These are phyloP conservation scores for Thelephora aurantiotincta DNA, from an alignment of 768 basidiomycete genomes.

Conservation along the genomic window DNA sequence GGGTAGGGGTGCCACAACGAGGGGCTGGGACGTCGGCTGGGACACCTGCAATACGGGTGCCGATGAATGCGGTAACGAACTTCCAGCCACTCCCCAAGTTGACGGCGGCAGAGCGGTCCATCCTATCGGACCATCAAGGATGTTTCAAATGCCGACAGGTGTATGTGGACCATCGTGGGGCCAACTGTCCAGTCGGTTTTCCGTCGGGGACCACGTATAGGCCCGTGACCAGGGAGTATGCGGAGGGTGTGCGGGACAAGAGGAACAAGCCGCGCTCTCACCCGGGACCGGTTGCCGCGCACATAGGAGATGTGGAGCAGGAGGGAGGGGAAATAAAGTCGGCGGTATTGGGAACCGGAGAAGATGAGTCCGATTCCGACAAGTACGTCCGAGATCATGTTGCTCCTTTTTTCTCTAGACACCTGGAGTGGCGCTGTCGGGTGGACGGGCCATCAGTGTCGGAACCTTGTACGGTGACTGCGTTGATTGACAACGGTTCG, in stretches of 20 bases:
- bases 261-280: not conserved
- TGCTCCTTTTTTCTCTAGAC: too few relatives aligned
- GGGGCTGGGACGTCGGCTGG: too few relatives aligned
- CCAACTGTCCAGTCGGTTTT: constrained; percentile 11
- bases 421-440: constrained; percentile 7
- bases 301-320: not conserved
- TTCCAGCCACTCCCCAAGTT: not conserved
- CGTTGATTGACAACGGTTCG: constrained; percentile 18
- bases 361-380: not conserved
- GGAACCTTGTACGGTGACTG: constrained; percentile 2
- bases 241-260: not conserved
- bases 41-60: too few relatives aligned
- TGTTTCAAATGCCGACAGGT: constrained; percentile 15
- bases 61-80: too few relatives aligned
- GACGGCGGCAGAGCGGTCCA: constrained; percentile 2
- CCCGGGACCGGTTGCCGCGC: not conserved
- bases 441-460: constrained; percentile 1
- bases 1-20: too few relatives aligned
- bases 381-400: not conserved
- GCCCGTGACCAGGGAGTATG: constrained; percentile 5
- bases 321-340: not conserved
- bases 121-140: constrained; percentile 8
- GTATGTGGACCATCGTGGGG: constrained; percentile 6
- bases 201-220: constrained; percentile 9
- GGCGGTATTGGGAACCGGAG: not conserved